Conservation (phyloP, 192 early-diverging fungal species). For the Podila horticola region DNA sequence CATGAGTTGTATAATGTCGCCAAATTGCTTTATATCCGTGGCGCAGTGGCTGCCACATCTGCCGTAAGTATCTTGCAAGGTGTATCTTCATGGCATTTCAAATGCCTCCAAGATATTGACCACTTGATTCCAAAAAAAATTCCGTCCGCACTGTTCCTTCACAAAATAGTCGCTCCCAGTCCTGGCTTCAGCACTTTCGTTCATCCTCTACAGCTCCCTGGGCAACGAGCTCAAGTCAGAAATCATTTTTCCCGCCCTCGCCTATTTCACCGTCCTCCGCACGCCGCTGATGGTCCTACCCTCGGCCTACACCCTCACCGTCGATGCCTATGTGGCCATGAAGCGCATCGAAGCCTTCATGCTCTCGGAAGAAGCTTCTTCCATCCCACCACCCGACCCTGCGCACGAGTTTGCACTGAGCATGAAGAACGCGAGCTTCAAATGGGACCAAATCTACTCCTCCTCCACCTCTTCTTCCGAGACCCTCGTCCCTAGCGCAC, state of each 20-base stretch:
- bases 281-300: constrained; percentile 40
- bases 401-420: constrained; percentile 55
- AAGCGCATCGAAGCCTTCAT: constrained; percentile 42
- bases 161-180: background rate
- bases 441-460: constrained; percentile 15
- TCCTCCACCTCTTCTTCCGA: background rate
- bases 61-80: constrained; percentile 8
- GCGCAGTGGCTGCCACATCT: constrained; percentile 39
- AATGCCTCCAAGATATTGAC: too few species aligned
- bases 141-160: too few species aligned
- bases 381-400: constrained; percentile 31
- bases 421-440: constrained; percentile 38
- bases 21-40: constrained; percentile 27
- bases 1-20: constrained; percentile 23
- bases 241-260: constrained; percentile 24
- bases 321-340: constrained; percentile 45
- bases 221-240: constrained; percentile 5
- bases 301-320: constrained; percentile 24
- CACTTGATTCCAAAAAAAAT: too few species aligned
- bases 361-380: constrained; percentile 29
- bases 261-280: constrained; percentile 39
- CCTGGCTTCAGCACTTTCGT: constrained; percentile 15
- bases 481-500: background rate
- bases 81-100: too few species aligned
- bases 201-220: constrained; percentile 16